These are phyloP conservation scores for Aureobasidium pullulans DNA, from an alignment of 2,329 filamentous ascomycete genomes.

Conservation along the genomic window DNA sequence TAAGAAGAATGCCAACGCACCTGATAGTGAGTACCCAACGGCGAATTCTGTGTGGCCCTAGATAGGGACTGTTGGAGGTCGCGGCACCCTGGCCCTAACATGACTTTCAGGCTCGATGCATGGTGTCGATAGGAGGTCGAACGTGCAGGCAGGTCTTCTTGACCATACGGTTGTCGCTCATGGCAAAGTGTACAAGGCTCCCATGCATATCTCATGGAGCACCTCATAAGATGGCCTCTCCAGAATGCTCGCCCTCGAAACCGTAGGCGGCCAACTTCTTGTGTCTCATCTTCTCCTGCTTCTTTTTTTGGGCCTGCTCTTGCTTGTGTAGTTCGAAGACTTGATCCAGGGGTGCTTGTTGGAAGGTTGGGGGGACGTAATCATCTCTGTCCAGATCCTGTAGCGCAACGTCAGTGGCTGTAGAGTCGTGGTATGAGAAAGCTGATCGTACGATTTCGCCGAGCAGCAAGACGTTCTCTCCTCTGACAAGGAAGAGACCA, in stretches of 20 bases:
- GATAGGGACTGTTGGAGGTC: too few relatives aligned
- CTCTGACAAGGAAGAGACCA: conserved; percentile 84
- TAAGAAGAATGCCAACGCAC: neutral
- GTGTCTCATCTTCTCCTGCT: conserved; percentile 62
- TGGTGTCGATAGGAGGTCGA: neutral
- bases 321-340: conserved; percentile 69
- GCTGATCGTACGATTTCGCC: conserved; percentile 65
- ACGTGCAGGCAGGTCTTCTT: neutral
- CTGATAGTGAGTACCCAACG: neutral
- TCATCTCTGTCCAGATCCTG: conserved; percentile 91
- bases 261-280: conserved; percentile 69
- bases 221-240: conserved; percentile 61
- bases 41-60: neutral
- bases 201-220: neutral
- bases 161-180: neutral
- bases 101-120: neutral
- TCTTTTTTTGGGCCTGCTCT: conserved; percentile 61
- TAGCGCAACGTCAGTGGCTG: neutral
- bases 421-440: neutral
- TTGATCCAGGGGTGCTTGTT: conserved; percentile 57
- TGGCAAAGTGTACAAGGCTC: neutral
- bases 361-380: conserved; percentile 64
- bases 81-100: neutral
- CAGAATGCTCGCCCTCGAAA: conserved; percentile 79
- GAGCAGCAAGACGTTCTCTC: conserved; percentile 92